Evolutionary conservation across 139 green algal genomes (phyloP), one percentile per base, ranked within the genome.

Genomic region (Pedinophyceae sp.): DNA sequence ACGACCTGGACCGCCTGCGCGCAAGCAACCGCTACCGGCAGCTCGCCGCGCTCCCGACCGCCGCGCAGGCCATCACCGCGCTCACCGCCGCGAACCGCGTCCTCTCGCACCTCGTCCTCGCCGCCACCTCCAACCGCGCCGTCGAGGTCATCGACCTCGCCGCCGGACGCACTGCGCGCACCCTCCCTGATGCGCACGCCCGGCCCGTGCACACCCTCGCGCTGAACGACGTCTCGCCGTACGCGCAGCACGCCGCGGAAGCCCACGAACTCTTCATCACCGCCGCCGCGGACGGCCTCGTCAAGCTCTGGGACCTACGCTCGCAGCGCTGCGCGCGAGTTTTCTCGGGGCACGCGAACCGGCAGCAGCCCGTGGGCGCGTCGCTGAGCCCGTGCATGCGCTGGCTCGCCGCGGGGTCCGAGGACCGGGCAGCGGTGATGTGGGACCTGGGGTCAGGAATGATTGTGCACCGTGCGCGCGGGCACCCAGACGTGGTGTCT

Each of bases 241-340:
- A 59, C 34, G 53, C 17, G 17, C 20, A 29, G 28, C 72, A 74
- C 52, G 47, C 68, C 3, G 41, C n/a, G n/a, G n/a, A n/a, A n/a
- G n/a, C 71, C 5, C 54, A 66, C 41, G 73, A 81, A 48, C 59
- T 81, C 52, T 77, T 81, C 60, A 63, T 62, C 20, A 76, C 69
- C 3, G 24, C 58, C 2, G 63, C 73, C 7, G 43, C 45, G 17
- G 73, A 81, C 49, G 55, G 38, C 30, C 26, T 43, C 18, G 50
- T 72, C 16, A 81, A 75, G 61, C 48, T 81, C 52, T 81, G 69
- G 69, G 73, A 78, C 55, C 66, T 78, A n/a, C 49, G 70, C 10
- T 25, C 55, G 3, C 23, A 48, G 17, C 50, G 53, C 1, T 71
- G 65, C 30, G 69, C 73, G 20, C 57, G 70, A 22, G 57, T 56